phyloP scores from a whole-genome alignment of 2,329 filamentous ascomycete species.

The Aspergillus sp. region DNA sequence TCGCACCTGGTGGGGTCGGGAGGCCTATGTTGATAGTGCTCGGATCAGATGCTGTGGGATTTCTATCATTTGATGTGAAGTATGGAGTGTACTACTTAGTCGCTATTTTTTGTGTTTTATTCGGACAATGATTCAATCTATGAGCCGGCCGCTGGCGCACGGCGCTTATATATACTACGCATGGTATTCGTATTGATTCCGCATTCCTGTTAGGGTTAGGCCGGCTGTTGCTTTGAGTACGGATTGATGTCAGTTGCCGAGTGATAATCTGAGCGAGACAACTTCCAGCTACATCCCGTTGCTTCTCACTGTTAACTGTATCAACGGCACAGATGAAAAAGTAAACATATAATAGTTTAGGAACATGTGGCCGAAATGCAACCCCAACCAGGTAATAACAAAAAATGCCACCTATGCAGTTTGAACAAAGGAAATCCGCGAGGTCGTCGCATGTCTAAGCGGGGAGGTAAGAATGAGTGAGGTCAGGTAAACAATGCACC shows the following conservation, averaged over 20 bases:
- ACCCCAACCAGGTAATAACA: not conserved
- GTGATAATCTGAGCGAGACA: not conserved
- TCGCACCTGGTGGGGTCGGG: conserved; percentile 47
- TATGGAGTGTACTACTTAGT: not conserved
- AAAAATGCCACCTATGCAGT: not conserved
- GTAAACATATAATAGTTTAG: not conserved
- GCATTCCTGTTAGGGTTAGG: not conserved
- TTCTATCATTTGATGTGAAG: conserved; percentile 37
- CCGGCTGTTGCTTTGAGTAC: not conserved
- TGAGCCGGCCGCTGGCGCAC: not conserved
- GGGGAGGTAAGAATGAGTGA: not conserved
- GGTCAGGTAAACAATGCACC: not conserved
- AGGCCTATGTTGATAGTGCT: conserved; percentile 43
- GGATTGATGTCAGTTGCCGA: not conserved
- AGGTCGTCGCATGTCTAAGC: not conserved
- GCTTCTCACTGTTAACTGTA: not conserved
- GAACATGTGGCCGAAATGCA: not conserved
- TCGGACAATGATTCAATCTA: not conserved
- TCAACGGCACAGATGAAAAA: not conserved
- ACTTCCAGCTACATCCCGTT: not conserved
- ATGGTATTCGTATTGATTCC: not conserved
- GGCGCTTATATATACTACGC: not conserved
- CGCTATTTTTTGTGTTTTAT: not conserved
- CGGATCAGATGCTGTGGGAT: conserved; percentile 50
- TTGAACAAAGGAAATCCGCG: conserved; percentile 14